Evolutionary conservation across 805 yeast genomes (phyloP).

Genomic region (Saccharomycopsis sp.): DNA sequence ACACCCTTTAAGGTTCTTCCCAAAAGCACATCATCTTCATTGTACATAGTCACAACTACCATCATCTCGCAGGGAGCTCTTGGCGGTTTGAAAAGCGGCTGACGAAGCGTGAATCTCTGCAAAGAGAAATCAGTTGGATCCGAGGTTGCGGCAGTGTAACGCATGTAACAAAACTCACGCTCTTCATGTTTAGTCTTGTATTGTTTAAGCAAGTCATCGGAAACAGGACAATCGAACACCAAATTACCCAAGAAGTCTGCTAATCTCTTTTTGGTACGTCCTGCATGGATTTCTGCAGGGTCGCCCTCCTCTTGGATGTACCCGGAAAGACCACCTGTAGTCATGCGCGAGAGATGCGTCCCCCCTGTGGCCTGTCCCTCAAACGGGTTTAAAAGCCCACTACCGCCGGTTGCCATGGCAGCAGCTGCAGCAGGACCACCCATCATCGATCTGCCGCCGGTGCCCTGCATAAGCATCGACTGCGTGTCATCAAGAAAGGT

Average conservation of each 20-base stretch:
- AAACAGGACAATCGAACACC: constrained; percentile 85
- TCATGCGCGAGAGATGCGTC: constrained; percentile 15
- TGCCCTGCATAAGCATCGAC: constrained; percentile 7
- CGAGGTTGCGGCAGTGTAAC: constrained; percentile 92
- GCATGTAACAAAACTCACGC: constrained; percentile 73
- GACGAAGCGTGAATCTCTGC: constrained; percentile 73
- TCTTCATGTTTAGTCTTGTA: constrained; percentile 33
- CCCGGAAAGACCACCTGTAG: constrained; percentile 13
- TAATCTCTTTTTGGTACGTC: constrained; percentile 16
- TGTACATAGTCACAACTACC: constrained; percentile 85
- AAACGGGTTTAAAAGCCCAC: constrained; percentile 17
- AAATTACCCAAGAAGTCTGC: constrained; percentile 52
- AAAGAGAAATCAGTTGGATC: constrained; percentile 69
- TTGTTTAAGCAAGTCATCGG: constrained; percentile 54
- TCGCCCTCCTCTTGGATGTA: constrained; percentile 8
- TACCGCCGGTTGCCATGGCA: no score
- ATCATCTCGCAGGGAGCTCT: constrained; percentile 72
- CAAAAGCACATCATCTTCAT: constrained; percentile 75
- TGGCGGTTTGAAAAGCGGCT: constrained; percentile 69
- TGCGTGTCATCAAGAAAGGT: constrained; percentile 18
- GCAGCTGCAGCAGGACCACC: neutral
- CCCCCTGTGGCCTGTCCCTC: constrained; percentile 21
- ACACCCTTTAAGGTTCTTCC: constrained; percentile 88
- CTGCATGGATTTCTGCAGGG: constrained; percentile 2
- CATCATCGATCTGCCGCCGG: neutral